A percentile compares a stretch with the other conserved stretches of the same genome.
These are phyloP conservation scores for Populus hybrid DNA, from an alignment of 441 rosid genomes.

Conservation along the genomic window DNA sequence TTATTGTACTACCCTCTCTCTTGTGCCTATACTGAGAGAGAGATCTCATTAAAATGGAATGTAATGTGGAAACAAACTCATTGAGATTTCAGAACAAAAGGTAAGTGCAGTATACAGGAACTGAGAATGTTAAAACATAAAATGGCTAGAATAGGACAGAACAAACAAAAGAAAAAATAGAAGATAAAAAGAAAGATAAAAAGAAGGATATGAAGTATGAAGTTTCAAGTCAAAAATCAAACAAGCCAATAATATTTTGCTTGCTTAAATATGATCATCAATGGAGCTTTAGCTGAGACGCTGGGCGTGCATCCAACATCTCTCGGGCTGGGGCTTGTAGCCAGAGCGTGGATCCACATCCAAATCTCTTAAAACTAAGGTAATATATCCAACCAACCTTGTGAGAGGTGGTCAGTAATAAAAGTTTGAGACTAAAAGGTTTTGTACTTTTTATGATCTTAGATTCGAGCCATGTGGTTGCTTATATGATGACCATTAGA, in stretches of 20 bases:
- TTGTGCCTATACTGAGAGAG: slow-evolving; percentile 48
- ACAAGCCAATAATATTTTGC: not conserved
- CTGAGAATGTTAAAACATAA: not conserved
- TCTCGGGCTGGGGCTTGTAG: too few species aligned
- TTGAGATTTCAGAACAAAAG: not conserved
- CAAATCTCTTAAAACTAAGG: too few species aligned
- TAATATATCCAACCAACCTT: too few species aligned
- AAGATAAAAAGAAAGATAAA: not conserved
- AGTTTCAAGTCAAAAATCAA: not conserved
- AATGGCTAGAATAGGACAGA: not conserved
- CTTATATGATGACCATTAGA: too few species aligned
- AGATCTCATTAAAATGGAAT: not conserved
- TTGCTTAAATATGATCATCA: not conserved
- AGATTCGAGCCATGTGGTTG: too few species aligned
- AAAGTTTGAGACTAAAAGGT: too few species aligned
- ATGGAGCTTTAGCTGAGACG: too few species aligned
- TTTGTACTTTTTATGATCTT: too few species aligned
- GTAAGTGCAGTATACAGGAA: not conserved
- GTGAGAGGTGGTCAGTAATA: too few species aligned
- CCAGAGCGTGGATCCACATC: too few species aligned
- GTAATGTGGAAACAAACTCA: not conserved
- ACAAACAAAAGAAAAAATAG: not conserved
- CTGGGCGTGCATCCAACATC: too few species aligned
- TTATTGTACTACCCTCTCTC: slow-evolving; percentile 26
- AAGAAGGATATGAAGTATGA: not conserved